phyloP scores from a whole-genome alignment of 2,329 filamentous ascomycete species.

The Ophiostoma tasmaniense region DNA sequence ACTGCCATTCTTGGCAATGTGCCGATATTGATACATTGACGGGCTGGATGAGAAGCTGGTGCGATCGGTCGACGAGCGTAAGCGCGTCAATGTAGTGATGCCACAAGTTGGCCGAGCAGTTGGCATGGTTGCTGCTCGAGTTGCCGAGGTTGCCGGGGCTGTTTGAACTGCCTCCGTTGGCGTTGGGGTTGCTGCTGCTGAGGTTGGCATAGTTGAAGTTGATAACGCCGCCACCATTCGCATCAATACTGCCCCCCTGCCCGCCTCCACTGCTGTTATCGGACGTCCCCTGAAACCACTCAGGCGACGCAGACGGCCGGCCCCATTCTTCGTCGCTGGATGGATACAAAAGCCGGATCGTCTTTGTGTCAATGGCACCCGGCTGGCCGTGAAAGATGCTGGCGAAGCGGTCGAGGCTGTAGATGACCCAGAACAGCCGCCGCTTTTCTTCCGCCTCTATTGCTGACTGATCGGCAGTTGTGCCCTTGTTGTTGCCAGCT shows the following conservation, averaged over 20 bases:
- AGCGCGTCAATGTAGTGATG: constrained; percentile 16
- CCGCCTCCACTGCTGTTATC: neutral
- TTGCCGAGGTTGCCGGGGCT: neutral
- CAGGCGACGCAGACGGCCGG: neutral
- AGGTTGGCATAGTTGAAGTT: neutral
- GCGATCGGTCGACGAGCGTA: constrained; percentile 16
- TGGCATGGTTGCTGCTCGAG: neutral
- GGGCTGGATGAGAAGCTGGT: constrained; percentile 18
- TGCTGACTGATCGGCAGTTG: neutral
- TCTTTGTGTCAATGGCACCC: constrained; percentile 14
- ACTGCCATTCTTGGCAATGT: constrained; percentile 19
- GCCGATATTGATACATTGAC: constrained; percentile 16
- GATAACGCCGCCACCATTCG: neutral
- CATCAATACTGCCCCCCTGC: neutral
- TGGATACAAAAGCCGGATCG: constrained; percentile 17
- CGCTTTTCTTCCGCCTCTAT: constrained; percentile 18
- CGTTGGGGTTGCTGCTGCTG: neutral
- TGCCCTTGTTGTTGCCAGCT: neutral
- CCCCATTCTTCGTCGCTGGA: constrained; percentile 15
- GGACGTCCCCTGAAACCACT: constrained; percentile 12
- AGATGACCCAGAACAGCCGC: constrained; percentile 19
- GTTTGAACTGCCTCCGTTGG: neutral
- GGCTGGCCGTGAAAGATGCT: constrained; percentile 18
- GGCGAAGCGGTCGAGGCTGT: constrained; percentile 18
- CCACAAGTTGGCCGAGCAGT: constrained; percentile 12